Percentiles rank a stretch among this genome's conserved stretches.
Conservation (phyloP, 2,329 filamentous ascomycete species). For the Lachnellula occidentalis region DNA sequence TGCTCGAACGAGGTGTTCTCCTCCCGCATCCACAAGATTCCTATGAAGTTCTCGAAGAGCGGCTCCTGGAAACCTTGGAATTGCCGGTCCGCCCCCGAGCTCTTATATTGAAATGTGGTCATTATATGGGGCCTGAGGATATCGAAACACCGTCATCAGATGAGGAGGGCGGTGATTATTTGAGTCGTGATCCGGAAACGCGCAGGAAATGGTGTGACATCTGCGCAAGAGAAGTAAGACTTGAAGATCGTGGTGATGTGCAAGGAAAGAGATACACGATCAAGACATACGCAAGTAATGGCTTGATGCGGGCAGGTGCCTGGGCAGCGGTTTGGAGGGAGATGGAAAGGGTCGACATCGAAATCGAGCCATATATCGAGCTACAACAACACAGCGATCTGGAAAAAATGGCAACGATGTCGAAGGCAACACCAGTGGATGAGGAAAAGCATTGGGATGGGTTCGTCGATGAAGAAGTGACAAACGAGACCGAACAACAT, state of each 20-base stretch:
- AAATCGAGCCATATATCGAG: conserved; percentile 72
- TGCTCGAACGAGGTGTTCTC: conserved; percentile 67
- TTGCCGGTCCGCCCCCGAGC: conserved; percentile 59
- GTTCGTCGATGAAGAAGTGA: neutral
- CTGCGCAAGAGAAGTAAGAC: conserved; percentile 27
- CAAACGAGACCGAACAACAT: conserved; percentile 7
- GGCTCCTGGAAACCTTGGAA: conserved; percentile 69
- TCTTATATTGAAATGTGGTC: conserved; percentile 68
- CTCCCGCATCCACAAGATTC: conserved; percentile 75
- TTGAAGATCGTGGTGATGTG: conserved; percentile 22
- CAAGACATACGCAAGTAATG: conserved; percentile 92
- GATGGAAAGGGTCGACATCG: conserved; percentile 97
- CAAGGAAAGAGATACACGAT: conserved; percentile 57
- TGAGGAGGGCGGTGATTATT: conserved; percentile 22
- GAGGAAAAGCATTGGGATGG: conserved; percentile 32
- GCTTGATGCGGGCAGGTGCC: conserved; percentile 83
- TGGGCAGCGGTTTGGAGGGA: conserved; percentile 95
- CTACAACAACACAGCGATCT: conserved; percentile 53
- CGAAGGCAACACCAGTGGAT: neutral
- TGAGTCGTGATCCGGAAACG: conserved; percentile 1
- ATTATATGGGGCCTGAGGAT: conserved; percentile 57
- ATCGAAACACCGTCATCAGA: conserved; percentile 24
- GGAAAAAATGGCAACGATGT: conserved; percentile 41
- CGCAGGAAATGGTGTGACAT: conserved; percentile 31
- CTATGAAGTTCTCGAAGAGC: conserved; percentile 74